Evolutionary conservation across 1,284 basidiomycete genomes (phyloP).

Genomic region (Bondarzewia mesenterica): DNA sequence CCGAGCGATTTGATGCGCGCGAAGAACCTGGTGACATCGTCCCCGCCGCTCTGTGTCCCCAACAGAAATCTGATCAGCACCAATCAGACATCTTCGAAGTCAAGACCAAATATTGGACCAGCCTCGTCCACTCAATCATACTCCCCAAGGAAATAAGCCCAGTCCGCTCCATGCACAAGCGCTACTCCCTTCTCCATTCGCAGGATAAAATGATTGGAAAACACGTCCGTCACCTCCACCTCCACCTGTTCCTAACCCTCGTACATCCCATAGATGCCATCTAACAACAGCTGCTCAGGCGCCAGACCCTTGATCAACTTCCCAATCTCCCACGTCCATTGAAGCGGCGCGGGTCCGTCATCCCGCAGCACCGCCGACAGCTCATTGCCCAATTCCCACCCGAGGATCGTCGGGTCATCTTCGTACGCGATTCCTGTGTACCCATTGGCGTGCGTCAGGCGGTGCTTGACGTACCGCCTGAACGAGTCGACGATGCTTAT

Average conservation of each 20-base stretch:
- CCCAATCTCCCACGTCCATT: slow-evolving; percentile 25
- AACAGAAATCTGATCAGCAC: not conserved
- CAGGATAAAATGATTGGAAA: slow-evolving; percentile 12
- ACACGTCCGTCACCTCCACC: slow-evolving; percentile 12
- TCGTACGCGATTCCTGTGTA: slow-evolving; percentile 20
- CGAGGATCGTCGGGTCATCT: slow-evolving; percentile 23
- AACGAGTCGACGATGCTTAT: slow-evolving; percentile 17
- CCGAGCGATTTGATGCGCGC: slow-evolving; percentile 8
- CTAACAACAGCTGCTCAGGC: slow-evolving; percentile 22
- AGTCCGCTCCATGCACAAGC: slow-evolving; percentile 12
- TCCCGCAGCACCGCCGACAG: slow-evolving; percentile 18
- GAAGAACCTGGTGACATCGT: slow-evolving; percentile 10
- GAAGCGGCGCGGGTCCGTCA: slow-evolving; percentile 18
- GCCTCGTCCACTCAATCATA: slow-evolving; percentile 16
- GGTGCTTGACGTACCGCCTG: slow-evolving; percentile 18
- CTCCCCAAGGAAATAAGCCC: slow-evolving; percentile 19
- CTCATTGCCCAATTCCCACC: slow-evolving; percentile 30
- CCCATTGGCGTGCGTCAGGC: slow-evolving; percentile 18
- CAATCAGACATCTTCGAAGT: slow-evolving; percentile 1
- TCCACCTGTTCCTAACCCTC: slow-evolving; percentile 6
- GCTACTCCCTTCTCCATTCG: slow-evolving; percentile 9
- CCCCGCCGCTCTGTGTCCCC: not conserved
- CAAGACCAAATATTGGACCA: not conserved
- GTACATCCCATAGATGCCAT: slow-evolving; percentile 10
- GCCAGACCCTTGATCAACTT: slow-evolving; percentile 23